These are phyloP conservation scores for Decorospora gaudefroyi DNA, from an alignment of 2,329 filamentous ascomycete species.

Conservation along the genomic window DNA sequence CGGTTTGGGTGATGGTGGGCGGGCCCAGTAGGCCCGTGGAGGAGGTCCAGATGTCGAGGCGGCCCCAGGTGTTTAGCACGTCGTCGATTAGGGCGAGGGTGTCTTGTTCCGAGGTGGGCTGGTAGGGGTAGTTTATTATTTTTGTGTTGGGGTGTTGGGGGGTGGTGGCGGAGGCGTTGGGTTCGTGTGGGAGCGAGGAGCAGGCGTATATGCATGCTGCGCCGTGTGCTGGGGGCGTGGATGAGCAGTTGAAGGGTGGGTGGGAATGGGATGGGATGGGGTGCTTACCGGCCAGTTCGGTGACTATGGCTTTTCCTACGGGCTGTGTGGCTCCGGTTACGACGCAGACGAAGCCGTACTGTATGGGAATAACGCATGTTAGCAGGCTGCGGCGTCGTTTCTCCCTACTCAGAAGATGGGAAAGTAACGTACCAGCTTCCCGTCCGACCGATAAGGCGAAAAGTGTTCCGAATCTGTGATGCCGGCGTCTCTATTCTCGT, in stretches of 20 bases:
- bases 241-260: neutral
- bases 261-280: neutral
- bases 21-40: slow-evolving; percentile 63
- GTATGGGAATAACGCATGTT: neutral
- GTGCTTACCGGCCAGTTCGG: slow-evolving; percentile 61
- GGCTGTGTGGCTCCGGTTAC: slow-evolving; percentile 66
- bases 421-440: slow-evolving; percentile 57
- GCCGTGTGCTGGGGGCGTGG: slow-evolving; percentile 57
- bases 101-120: slow-evolving; percentile 62
- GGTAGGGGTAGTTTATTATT: slow-evolving; percentile 65
- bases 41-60: slow-evolving; percentile 63
- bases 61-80: slow-evolving; percentile 62
- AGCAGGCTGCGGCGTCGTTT: neutral
- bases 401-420: neutral
- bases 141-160: slow-evolving; percentile 59
- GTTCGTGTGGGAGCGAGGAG: slow-evolving; percentile 51
- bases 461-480: slow-evolving; percentile 54
- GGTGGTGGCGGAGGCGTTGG: slow-evolving; percentile 52
- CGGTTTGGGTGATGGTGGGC: slow-evolving; percentile 58
- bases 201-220: slow-evolving; percentile 67
- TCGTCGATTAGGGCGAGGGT: slow-evolving; percentile 66
- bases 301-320: slow-evolving; percentile 63
- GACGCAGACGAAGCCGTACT: slow-evolving; percentile 68
- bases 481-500: neutral
- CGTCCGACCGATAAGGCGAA: slow-evolving; percentile 62